Evolutionary conservation across 2,329 filamentous ascomycete species (phyloP).

Genomic region (Fusarium xylarioides): DNA sequence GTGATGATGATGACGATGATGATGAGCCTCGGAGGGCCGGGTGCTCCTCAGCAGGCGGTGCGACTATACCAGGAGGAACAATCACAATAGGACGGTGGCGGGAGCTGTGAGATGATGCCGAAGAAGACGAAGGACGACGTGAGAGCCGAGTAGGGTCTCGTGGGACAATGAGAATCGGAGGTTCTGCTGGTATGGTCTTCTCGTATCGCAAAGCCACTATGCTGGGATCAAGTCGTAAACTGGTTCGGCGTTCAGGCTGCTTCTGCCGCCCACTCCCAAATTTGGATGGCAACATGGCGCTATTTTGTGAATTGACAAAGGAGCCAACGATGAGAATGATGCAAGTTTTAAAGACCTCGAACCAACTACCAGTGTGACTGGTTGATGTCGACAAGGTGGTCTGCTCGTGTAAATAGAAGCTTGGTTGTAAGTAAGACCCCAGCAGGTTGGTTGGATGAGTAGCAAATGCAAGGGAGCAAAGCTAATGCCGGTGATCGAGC

Average conservation of each 20-base stretch:
- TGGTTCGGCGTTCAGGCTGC: conserved; percentile 47
- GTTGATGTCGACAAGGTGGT: conserved; percentile 16
- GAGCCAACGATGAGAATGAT: conserved; percentile 10
- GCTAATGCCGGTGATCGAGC: conserved; percentile 24
- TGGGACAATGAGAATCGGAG: conserved; percentile 63
- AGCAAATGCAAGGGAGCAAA: conserved; percentile 34
- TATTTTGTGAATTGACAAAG: conserved; percentile 18
- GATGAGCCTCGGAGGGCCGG: conserved; percentile 56
- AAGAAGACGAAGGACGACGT: conserved; percentile 39
- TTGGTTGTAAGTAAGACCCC: conserved; percentile 29
- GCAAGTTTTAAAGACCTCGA: not conserved
- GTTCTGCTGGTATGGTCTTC: conserved; percentile 65
- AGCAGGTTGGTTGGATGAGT: conserved; percentile 14
- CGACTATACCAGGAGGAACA: conserved; percentile 45
- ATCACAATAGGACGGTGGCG: conserved; percentile 45
- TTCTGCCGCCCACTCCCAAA: conserved; percentile 56
- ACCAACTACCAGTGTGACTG: conserved; percentile 16
- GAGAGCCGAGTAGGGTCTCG: conserved; percentile 51
- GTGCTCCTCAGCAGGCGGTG: conserved; percentile 62
- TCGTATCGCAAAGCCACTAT: conserved; percentile 69
- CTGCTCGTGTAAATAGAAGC: conserved; percentile 13
- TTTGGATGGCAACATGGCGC: conserved; percentile 51
- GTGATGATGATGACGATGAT: conserved; percentile 26
- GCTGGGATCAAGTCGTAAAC: conserved; percentile 58
- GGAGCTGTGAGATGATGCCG: conserved; percentile 36